Percentiles rank a stretch among this genome's conserved stretches.
Conservation (phyloP, 805 yeast species). For the Saccharomycopsis olivae region DNA sequence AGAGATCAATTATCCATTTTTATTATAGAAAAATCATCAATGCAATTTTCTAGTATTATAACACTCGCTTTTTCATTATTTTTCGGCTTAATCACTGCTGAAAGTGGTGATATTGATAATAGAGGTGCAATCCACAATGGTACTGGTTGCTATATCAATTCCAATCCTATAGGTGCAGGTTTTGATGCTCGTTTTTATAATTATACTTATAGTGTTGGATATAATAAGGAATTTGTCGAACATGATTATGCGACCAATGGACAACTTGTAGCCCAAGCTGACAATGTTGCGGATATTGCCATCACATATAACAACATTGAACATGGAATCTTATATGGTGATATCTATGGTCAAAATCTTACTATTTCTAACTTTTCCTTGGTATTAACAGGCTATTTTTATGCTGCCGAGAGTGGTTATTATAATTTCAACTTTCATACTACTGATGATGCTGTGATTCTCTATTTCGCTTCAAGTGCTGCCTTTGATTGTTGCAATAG, state of each 20-base stretch:
- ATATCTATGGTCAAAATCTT: conserved; percentile 7
- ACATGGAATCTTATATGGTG: background rate
- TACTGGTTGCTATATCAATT: conserved; percentile 1
- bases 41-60: too few relatives aligned
- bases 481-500: conserved; percentile 27
- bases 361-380: conserved; percentile 21
- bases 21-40: too few relatives aligned
- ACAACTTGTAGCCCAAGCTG: background rate
- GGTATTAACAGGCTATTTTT: conserved; percentile 22
- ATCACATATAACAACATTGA: background rate
- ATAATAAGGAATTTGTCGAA: background rate
- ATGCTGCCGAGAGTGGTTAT: conserved; percentile 24
- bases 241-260: background rate
- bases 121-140: background rate
- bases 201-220: background rate
- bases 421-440: conserved; percentile 20
- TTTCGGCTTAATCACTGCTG: too few relatives aligned
- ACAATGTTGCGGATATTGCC: background rate
- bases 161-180: background rate
- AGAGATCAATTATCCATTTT: too few relatives aligned
- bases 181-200: conserved; percentile 5
- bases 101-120: conserved; percentile 2
- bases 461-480: conserved; percentile 23
- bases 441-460: conserved; percentile 26
- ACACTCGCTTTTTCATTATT: too few relatives aligned